Evolutionary conservation across 495 filamentous ascomycete genomes (phyloP).

Genomic region (Elasticomyces elasticus): DNA sequence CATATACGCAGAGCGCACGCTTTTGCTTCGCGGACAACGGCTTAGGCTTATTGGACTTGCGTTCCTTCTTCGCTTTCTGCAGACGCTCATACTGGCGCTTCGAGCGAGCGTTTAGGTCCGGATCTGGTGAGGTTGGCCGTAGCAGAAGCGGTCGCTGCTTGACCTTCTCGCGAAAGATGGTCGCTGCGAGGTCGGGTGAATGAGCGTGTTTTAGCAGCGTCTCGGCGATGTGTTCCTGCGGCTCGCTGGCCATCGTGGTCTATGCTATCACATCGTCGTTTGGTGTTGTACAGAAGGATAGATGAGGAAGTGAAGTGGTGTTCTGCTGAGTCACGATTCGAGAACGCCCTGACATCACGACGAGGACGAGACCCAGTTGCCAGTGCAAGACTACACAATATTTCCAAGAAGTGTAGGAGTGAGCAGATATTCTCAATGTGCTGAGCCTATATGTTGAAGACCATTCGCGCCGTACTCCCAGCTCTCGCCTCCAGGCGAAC

Average conservation of each 20-base stretch:
- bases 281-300: neutral
- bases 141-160: conserved; percentile 74
- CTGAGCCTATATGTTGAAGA: neutral
- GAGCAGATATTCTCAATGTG: too few relatives aligned
- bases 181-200: conserved; percentile 53
- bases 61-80: conserved; percentile 46
- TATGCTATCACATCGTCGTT: conserved; percentile 12
- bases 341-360: too few relatives aligned
- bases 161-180: conserved; percentile 72
- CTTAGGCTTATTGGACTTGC: conserved; percentile 48
- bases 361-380: too few relatives aligned
- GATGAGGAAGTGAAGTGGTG: neutral
- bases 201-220: conserved; percentile 65
- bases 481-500: neutral
- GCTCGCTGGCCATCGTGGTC: conserved; percentile 10
- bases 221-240: conserved; percentile 44
- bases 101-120: conserved; percentile 45
- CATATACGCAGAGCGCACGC: conserved; percentile 59
- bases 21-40: conserved; percentile 76
- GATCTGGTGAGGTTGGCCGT: conserved; percentile 55
- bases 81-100: conserved; percentile 45
- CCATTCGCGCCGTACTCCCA: neutral
- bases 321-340: neutral
- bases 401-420: too few relatives aligned
- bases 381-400: too few relatives aligned